Base-by-base conservation (phyloP, 108 stramenopile species). In the Discostella pseudostelligera region DNA sequence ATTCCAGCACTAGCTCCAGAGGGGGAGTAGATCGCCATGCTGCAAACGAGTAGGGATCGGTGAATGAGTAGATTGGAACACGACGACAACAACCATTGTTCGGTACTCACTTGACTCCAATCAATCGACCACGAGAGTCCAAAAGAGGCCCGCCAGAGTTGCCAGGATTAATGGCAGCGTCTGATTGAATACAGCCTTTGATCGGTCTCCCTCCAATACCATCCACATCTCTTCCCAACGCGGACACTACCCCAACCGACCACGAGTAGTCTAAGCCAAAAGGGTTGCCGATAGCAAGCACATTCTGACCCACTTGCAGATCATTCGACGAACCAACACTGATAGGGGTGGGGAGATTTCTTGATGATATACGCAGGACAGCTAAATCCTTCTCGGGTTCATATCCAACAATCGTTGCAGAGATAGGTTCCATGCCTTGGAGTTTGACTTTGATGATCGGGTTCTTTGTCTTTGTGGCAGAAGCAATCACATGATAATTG, bases 401-500 rank as follows among this genome's bases (percentile, higher is more conserved):
- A 69, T 70, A 70, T 19, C 69, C 69, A 8, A 70, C 69, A 13
- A 70, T 61, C 21, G 44, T 56, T 6, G 69, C 69, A 25, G 57
- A 16, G 6, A 54, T 50, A 5, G 69, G 32, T 4, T 74, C 72
- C 82, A 86, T 81, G 28, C 82, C 82, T 28, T 71, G 64, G 26
- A 86, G 56, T 62, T 86, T 86, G 51, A 86, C 85, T 59, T 79
- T 83, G 56, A 86, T 70, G 51, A 25, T 25, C 2, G 69, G 69
- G 46, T 11, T 68, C 17, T 36, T 67, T 62, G 80, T 43, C 65
- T 75, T 16, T 39, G 50, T 21, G 65, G 86, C 90, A 8, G 74
- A 72, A 66, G 88, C 87, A 56, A 93, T 84, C 13, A 93, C 92
- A 66, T 93, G 87, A 64, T 81, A 93, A 81, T 97, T 97, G 59